These are phyloP conservation scores for Boletellus emodensis DNA, from an alignment of 768 basidiomycete species.

Conservation along the genomic window DNA sequence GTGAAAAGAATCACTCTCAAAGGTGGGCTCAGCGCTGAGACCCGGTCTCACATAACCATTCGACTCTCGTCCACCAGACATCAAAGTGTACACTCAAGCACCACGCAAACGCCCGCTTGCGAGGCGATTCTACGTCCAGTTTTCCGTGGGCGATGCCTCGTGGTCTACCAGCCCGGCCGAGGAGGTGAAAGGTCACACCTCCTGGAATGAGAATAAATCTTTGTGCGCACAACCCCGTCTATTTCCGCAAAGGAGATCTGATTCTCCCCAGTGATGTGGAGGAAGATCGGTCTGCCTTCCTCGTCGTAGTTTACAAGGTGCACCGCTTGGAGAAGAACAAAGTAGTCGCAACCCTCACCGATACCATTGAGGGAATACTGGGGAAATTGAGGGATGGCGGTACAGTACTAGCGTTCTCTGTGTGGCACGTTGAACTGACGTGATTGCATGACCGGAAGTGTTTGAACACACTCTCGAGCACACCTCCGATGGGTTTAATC, in stretches of 20 bases:
- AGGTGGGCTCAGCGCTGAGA: not conserved
- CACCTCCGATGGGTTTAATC: not conserved
- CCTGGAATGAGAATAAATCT: too few relatives aligned
- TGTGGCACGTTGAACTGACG: not conserved
- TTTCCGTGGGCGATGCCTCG: not conserved
- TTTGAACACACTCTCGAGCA: not conserved
- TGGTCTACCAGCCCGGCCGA: too few relatives aligned
- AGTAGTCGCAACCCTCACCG: not conserved
- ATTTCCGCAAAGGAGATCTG: too few relatives aligned
- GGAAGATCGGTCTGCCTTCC: not conserved
- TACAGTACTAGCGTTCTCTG: not conserved
- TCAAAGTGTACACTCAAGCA: not conserved
- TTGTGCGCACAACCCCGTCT: too few relatives aligned
- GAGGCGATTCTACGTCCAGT: not conserved
- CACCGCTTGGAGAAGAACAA: not conserved
- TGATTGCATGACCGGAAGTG: not conserved
- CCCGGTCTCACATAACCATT: not conserved
- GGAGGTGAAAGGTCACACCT: too few relatives aligned
- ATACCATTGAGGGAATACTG: too few relatives aligned
- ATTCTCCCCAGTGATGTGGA: not conserved
- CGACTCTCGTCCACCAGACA: not conserved
- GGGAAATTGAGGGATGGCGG: not conserved
- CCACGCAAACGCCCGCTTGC: not conserved
- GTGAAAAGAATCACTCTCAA: too few relatives aligned
- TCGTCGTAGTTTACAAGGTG: not conserved